Evolutionary conservation across 164 flowering plant genomes (phyloP).

Genomic region (Aristolochia californica): DNA sequence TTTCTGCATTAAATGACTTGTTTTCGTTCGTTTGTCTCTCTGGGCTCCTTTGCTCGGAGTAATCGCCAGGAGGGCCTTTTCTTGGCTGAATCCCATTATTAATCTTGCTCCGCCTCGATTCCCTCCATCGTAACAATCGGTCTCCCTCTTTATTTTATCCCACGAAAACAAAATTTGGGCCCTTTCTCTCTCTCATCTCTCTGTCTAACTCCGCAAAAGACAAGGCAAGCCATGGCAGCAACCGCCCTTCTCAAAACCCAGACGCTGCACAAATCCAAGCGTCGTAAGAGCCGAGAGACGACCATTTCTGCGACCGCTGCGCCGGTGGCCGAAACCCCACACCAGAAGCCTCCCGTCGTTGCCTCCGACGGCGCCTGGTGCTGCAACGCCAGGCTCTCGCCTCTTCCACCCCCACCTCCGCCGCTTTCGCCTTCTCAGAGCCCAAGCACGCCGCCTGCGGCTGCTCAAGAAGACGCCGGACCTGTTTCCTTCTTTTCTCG

Average conservation of each 20-base stretch:
- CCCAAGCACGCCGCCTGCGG: too few species aligned
- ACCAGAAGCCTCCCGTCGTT: slow-evolving; percentile 29
- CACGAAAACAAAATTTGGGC: too few species aligned
- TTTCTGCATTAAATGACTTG: too few species aligned
- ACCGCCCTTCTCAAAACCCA: slow-evolving; percentile 35
- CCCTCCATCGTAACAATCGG: too few species aligned
- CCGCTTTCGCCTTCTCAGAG: too few species aligned
- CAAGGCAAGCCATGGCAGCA: slow-evolving; percentile 21
- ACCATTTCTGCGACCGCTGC: slow-evolving; percentile 44
- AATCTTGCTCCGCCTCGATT: too few species aligned
- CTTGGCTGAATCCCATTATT: too few species aligned
- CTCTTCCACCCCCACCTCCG: slow-evolving; percentile 1
- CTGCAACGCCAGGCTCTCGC: slow-evolving; percentile 13
- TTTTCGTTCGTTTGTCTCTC: too few species aligned
- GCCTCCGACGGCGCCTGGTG: slow-evolving; percentile 45
- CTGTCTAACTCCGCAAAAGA: slow-evolving; percentile 12
- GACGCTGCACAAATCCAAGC: slow-evolving; percentile 39
- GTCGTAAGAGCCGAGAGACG: slow-evolving; percentile 57
- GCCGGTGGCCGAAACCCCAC: slow-evolving; percentile 3
- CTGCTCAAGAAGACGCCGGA: not conserved
- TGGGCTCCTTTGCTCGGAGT: too few species aligned
- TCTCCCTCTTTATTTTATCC: too few species aligned
- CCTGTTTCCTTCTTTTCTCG: not conserved
- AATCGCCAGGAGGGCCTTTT: too few species aligned
- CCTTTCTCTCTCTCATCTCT: not conserved